Percentiles rank a stretch among this genome's conserved stretches.
Conservation (phyloP, 2,329 filamentous ascomycete species). For the Rosellinia necatrix region DNA sequence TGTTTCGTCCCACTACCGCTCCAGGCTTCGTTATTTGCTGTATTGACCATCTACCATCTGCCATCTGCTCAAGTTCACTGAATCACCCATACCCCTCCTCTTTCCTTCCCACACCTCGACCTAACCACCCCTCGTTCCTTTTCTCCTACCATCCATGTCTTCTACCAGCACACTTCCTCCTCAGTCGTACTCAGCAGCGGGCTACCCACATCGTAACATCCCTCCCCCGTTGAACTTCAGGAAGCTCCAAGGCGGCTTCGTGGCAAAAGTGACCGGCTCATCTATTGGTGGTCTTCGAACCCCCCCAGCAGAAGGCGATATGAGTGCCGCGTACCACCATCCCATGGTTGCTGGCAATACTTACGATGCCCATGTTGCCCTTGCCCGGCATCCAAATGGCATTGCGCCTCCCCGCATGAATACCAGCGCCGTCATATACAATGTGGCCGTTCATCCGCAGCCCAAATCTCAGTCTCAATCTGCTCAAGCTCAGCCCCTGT, state of each 20-base stretch:
- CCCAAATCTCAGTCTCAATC: constrained; percentile 41
- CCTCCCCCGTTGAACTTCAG: constrained; percentile 25
- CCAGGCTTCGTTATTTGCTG: constrained; percentile 13
- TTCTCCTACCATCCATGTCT: constrained; percentile 40
- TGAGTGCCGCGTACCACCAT: constrained; percentile 58
- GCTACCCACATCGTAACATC: constrained; percentile 28
- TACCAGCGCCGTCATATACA: constrained; percentile 40
- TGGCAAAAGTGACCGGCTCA: constrained; percentile 34
- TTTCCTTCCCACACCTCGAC: constrained; percentile 8
- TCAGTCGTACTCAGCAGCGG: constrained; percentile 29
- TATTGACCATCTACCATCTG: constrained; percentile 10
- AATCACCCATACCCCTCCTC: constrained; percentile 9
- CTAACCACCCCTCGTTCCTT: constrained; percentile 10
- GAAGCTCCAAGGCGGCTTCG: constrained; percentile 31
- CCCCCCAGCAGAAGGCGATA: constrained; percentile 55
- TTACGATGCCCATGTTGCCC: constrained; percentile 51
- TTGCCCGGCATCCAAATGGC: constrained; percentile 46
- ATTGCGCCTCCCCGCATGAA: constrained; percentile 43
- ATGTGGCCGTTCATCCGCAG: constrained; percentile 37
- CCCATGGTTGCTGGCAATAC: constrained; percentile 47
- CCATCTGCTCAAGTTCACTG: constrained; percentile 11
- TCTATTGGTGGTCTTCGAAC: constrained; percentile 51
- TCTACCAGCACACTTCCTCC: constrained; percentile 34
- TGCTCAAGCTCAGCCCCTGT: constrained; percentile 42
- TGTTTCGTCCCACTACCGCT: constrained; percentile 18